Base-by-base conservation (phyloP, 192 early-diverging fungal genomes). In the Rhizophagus clarus region DNA sequence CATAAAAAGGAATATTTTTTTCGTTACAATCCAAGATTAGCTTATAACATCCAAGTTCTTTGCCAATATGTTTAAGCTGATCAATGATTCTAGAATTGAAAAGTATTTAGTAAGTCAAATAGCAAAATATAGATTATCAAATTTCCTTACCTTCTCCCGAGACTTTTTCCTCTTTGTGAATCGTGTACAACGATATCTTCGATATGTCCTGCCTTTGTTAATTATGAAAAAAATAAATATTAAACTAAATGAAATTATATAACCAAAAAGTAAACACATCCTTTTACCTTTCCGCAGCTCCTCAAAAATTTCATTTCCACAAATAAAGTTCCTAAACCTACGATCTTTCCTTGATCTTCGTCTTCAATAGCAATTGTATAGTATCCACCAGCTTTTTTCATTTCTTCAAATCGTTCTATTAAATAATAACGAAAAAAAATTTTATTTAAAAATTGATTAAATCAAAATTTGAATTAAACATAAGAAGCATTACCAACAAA, bases 251-350 rank as follows among this genome's bases (percentile, higher is more conserved):
- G 31, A 74, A 64, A 7, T 10, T 45, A 28, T 22, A 22, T 40
- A 77, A 26, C 22, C 29, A 56, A 56, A 32, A 22, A 37, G n/a
- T 42, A 69, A 45, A 31, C 7, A 14, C 31, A 26, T 56, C 15
- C 32, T 51, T 42, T 17, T 34, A 37, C 95, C 83, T 94, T 88
- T 9, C 94, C 95, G 80, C 92, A 95, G 15, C 82, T 81, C 74
- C 95, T 92, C 34, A 97, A 83, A 68, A 98, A 95, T 88, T 98
- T 98, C 82, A 94, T 91, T 84, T 98, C 97, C 29, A 95, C 91
- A 32, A 98, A 64, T 72, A 98, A 87, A 12, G 95, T 95, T 32
- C 94, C 97, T 28, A 93, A 90, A 4, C 94, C 97, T 20, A 96
- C 95, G 42, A 97, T 90, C 2, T 87, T 84, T 31, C 79, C 67